Evolutionary conservation across 2,329 filamentous ascomycete genomes (phyloP), one percentile per base, ranked within the genome.

Genomic region (Sarocladium kiliense): DNA sequence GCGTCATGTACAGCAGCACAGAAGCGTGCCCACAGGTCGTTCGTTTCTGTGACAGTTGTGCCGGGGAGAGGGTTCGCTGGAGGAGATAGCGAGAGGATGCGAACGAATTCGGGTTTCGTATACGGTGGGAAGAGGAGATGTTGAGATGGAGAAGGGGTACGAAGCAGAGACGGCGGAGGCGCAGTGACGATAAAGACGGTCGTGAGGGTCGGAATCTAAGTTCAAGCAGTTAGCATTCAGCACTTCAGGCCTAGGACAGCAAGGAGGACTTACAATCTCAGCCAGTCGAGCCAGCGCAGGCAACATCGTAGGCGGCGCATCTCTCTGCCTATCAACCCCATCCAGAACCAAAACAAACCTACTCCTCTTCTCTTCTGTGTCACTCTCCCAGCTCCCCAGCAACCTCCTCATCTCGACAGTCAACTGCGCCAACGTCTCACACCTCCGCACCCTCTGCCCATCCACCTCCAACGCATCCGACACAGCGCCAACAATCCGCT

Each of bases 61-160:
- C 76, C 84, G 64, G 67, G 73, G 61, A 74, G 77, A n/a, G 57
- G 54, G 3, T 47, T 57, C 1, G 64, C 57, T 0, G 77, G 74
- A 2, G 75, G 74, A 2, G 70, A 74, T 6, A 77, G 73, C n/a
- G 85, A 78, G 25, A 97, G 76, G 60, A 99, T 95, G 39, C 81
- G 75, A 54, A 95, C 79, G 55, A 90, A 87, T 63, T 97, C 89
- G 55, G 83, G 71, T 63, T 94, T 92, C 11, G 82, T 86, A 71
- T 97, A 99, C 2, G 89, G 80, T 1, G 90, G 83, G 66, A 97
- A 97, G 65, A 88, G 83, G 25, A 97, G 76, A 68, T 94, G 86
- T 2, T 91, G 85, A 0, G 87, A 80, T 4, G 50, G 50, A 4
- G 87, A 85, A 3, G 88, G 75, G 7, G 82, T 78, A 61, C 89